Evolutionary conservation across 2,329 filamentous ascomycete genomes (phyloP).

Genomic region (Aspergillus sp.): DNA sequence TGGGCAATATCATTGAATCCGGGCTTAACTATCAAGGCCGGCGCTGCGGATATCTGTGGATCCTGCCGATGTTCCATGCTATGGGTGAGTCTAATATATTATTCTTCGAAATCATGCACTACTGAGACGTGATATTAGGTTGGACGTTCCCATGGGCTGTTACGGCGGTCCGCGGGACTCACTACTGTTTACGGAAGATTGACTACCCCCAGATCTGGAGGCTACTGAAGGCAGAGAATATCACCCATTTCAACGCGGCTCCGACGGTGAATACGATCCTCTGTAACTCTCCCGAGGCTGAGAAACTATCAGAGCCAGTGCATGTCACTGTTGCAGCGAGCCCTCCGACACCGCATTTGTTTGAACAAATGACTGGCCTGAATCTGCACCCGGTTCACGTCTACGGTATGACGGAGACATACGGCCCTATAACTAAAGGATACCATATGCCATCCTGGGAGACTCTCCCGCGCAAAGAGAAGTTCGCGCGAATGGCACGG

Average conservation of each 20-base stretch:
- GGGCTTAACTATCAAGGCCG: conserved; percentile 71
- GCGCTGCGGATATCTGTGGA: conserved; percentile 84
- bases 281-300: conserved; percentile 75
- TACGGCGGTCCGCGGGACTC: conserved; percentile 90
- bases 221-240: conserved; percentile 77
- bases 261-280: conserved; percentile 95
- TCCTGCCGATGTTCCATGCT: conserved; percentile 79
- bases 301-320: conserved; percentile 67
- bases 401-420: conserved; percentile 85
- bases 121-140: conserved; percentile 30
- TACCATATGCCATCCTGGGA: conserved; percentile 88
- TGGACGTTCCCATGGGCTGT: conserved; percentile 93
- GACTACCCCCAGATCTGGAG: conserved; percentile 93
- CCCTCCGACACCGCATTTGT: conserved; percentile 84
- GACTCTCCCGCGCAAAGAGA: conserved; percentile 68
- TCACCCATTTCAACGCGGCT: conserved; percentile 94
- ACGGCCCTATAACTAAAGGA: conserved; percentile 92
- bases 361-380: conserved; percentile 84
- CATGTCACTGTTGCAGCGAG: conserved; percentile 89
- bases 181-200: conserved; percentile 91
- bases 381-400: conserved; percentile 92
- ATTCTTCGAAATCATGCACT: not conserved
- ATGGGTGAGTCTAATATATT: conserved; percentile 44
- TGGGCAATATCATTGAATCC: conserved; percentile 86
- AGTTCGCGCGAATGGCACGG: conserved; percentile 85